Evolutionary conservation across 2,329 filamentous ascomycete genomes (phyloP), one percentile per base, ranked within the genome.

Genomic region (Xylaria sp.): DNA sequence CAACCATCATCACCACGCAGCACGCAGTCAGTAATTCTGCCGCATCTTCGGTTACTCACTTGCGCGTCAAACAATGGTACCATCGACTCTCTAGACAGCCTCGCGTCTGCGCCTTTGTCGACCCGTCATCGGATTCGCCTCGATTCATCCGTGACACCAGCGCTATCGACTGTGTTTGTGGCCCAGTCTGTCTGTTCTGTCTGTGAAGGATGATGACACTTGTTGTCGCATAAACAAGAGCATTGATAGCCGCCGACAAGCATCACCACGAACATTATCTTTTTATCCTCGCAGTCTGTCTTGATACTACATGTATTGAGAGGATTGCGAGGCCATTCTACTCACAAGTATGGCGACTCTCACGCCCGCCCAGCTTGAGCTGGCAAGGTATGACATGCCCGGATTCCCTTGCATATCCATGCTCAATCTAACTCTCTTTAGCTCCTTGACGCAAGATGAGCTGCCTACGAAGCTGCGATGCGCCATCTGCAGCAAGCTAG

Each of bases 401-500:
- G 16, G 35, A 35, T 51, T 35, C 46, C 37, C 23, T 30, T 42
- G 16, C 4, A 35, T 18, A 23, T 55, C 18, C 9, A 55, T 30
- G 23, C 61, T 60, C 19, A 60, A 30, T n/a, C 61, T 58, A 47
- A 47, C 52, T 1, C 23, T 44, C 54, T 60, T 39, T 71, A 95
- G 91, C 73, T 88, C 89, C 54, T 81, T 96, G 61, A 79, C 85
- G 18, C 84, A 89, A 65, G 90, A 93, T 69, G 91, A 94, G 63
- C 92, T 97, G 59, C 94, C 94, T n/a, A 91, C 92, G 70, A 97
- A 96, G 80, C 83, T 99, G 65, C 89, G 92, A 76, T 99, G 94
- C 79, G 91, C 91, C 55, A 90, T 91, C 68, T 99, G 94, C 77
- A 94, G 89, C 77, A 92, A 90, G 74, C 81, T 97, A 60, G 92